Percentiles rank a stretch among this genome's conserved stretches.
phyloP scores from a whole-genome alignment of 2,329 filamentous ascomycete genomes.

The Trichoderma hamatum region DNA sequence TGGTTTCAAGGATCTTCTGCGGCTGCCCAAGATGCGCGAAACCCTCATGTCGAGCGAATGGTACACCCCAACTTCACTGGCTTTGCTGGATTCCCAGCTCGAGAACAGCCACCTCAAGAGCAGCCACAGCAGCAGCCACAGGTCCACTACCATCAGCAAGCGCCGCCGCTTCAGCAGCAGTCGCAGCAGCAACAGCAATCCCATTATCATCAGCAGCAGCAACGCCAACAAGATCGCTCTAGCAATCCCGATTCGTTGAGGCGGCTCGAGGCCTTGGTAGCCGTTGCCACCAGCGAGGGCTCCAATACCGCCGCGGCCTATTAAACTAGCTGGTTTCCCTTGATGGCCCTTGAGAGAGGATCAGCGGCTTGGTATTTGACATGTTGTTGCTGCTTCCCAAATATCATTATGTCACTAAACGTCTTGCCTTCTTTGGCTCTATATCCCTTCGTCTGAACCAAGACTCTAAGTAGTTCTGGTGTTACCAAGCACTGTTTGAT shows the following conservation, averaged over 20 bases:
- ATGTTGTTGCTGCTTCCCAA: background rate
- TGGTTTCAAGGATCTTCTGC: conserved; percentile 67
- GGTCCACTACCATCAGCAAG: background rate
- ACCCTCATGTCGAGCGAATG: conserved; percentile 57
- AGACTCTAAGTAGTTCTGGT: background rate
- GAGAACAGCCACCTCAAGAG: conserved; percentile 36
- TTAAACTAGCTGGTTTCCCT: conserved; percentile 29
- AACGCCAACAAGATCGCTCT: conserved; percentile 36
- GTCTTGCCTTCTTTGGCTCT: background rate
- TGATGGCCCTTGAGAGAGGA: background rate
- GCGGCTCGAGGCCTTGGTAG: conserved; percentile 48
- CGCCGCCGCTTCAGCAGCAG: background rate
- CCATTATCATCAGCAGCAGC: conserved; percentile 30
- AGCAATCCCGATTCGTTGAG: conserved; percentile 41
- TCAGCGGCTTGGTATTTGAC: background rate
- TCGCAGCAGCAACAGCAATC: conserved; percentile 18
- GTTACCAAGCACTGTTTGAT: background rate
- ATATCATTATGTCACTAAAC: background rate
- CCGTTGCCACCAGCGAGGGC: conserved; percentile 50
- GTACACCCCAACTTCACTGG: conserved; percentile 59
- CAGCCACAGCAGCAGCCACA: conserved; percentile 27
- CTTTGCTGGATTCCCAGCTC: conserved; percentile 55
- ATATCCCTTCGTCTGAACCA: background rate
- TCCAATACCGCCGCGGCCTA: conserved; percentile 46
- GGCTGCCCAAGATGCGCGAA: conserved; percentile 43